phyloP scores from a whole-genome alignment of 2,329 filamentous ascomycete species.

The Colletotrichum sp. region DNA sequence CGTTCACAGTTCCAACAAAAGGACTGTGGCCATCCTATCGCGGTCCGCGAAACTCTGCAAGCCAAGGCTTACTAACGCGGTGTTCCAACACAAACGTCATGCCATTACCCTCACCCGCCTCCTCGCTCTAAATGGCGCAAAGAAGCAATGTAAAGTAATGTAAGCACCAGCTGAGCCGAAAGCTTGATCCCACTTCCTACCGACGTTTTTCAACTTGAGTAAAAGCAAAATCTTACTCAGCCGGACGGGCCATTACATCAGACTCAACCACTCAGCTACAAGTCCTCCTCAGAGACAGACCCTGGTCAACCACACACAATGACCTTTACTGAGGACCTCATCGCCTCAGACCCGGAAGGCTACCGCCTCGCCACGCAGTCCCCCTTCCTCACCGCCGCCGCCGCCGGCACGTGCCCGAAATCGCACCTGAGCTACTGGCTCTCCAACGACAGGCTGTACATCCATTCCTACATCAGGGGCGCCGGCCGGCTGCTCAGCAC shows the following conservation, averaged over 20 bases:
- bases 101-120: neutral
- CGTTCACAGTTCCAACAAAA: neutral
- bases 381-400: constrained; percentile 69
- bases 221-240: neutral
- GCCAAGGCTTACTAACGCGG: constrained; percentile 12
- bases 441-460: constrained; percentile 74
- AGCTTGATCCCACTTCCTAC: neutral
- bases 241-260: neutral
- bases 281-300: rapidly evolving
- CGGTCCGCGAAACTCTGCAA: neutral
- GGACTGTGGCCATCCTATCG: neutral
- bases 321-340: constrained; percentile 60
- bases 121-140: neutral
- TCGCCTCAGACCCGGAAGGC: constrained; percentile 48
- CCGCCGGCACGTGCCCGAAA: constrained; percentile 64
- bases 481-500: constrained; percentile 69
- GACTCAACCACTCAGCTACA: neutral
- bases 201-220: neutral
- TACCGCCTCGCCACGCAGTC: constrained; percentile 67
- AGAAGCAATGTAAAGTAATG: neutral
- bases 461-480: constrained; percentile 72
- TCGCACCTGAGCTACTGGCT: constrained; percentile 68
- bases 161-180: neutral
- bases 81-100: neutral
- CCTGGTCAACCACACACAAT: neutral